These are phyloP conservation scores for Parmelia sp. DNA, from an alignment of 495 filamentous ascomycete genomes.

Conservation along the genomic window DNA sequence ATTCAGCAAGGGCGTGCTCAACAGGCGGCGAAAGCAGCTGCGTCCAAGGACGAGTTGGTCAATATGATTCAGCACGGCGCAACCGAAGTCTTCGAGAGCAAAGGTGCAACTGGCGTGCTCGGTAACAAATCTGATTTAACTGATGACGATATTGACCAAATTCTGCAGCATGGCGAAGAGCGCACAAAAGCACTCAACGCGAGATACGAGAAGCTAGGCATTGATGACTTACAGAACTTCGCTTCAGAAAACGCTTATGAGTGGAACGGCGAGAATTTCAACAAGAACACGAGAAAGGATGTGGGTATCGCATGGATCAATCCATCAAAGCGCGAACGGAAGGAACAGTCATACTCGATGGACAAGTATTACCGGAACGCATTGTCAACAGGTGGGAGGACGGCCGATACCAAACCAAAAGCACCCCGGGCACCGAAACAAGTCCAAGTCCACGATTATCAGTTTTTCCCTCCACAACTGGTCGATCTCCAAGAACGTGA, in stretches of 20 bases:
- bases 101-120: conserved; percentile 52
- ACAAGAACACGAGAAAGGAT: conserved; percentile 79
- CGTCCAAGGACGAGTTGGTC: conserved; percentile 92
- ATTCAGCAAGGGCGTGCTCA: conserved; percentile 98
- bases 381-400: conserved; percentile 74
- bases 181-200: conserved; percentile 84
- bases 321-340: conserved; percentile 94
- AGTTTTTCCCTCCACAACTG: conserved; percentile 83
- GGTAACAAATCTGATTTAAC: conserved; percentile 55
- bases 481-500: conserved; percentile 91
- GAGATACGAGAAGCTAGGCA: conserved; percentile 93
- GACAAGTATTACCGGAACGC: conserved; percentile 98
- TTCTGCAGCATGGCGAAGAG: conserved; percentile 80
- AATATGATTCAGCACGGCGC: conserved; percentile 99
- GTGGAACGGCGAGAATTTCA: conserved; percentile 97
- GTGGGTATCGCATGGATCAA: conserved; percentile 98
- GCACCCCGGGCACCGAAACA: conserved; percentile 95
- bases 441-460: conserved; percentile 85
- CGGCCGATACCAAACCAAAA: conserved; percentile 85
- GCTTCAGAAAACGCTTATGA: conserved; percentile 94
- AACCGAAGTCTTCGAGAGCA: conserved; percentile 77
- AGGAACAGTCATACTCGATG: conserved; percentile 95
- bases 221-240: conserved; percentile 97
- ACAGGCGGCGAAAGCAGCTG: conserved; percentile 75
- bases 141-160: conserved; percentile 84